Evolutionary conservation across 2,329 filamentous ascomycete genomes (phyloP), one percentile per base, ranked within the genome.

Genomic region (Exserohilum rostratum): DNA sequence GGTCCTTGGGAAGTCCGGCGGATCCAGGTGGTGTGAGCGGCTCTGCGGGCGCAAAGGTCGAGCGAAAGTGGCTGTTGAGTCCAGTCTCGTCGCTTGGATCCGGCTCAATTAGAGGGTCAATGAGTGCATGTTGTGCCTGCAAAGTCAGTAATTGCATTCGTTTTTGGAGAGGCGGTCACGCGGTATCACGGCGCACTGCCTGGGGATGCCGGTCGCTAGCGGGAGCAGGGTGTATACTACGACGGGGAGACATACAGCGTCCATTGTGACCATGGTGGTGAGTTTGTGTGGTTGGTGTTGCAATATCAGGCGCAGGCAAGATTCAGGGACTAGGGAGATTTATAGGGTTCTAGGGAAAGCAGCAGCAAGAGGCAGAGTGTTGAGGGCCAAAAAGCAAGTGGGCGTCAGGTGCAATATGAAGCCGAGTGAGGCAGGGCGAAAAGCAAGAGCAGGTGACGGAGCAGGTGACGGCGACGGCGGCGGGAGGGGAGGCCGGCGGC

Each of bases 1-100:
- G 53, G 50, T 64, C 59, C 55, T 72, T 69, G 58, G 53, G 18
- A 13, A 66, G 61, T 57, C 69, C 60, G 42, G 67, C 66, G 46
- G 64, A 69, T 51, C 51, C 66, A 48, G 71, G 73, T 47, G 70
- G 73, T 55, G 69, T 68, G 44, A 68, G 61, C 31, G 65, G 68
- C 46, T 67, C 58, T 50, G 73, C 60, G 18, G 74, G 70, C 42
- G 73, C 75, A 58, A 79, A 79, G 7, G 79, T 80, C 43, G 77
- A 78, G 51, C 76, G 74, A 66, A 86, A 83, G 58, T 85, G 84
- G 3, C 80, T 79, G 54, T 84, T 84, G n/a, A 83, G 83, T 40
- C 88, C 87, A 43, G 85, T 88, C 69, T 89, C 85, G 58, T 88
- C 83, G 56, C 80, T 85, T 12, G 88, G 88, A 58, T 90, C 86